phyloP scores from a whole-genome alignment of 192 early-diverging fungal genomes.

The Geranomyces michiganensis region DNA sequence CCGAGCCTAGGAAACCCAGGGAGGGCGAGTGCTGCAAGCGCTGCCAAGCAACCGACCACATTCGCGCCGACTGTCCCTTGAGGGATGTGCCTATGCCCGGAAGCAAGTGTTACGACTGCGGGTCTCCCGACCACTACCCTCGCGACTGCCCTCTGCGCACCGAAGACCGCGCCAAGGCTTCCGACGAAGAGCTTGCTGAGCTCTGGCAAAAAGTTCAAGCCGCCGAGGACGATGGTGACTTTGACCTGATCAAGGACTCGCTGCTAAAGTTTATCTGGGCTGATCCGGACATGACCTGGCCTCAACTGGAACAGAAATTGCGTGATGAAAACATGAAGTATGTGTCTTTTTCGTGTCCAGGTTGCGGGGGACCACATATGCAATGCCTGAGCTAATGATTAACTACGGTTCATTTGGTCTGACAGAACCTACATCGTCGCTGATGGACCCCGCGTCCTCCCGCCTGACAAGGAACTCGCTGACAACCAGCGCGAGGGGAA shows the following conservation, averaged over 20 bases:
- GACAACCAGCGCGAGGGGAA: constrained; percentile 17
- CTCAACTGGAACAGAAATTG: constrained; percentile 7
- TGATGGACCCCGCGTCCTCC: constrained; percentile 17
- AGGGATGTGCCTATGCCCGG: constrained; percentile 18
- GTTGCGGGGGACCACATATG: no score
- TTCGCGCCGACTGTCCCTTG: constrained; percentile 7
- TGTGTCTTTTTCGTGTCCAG: background rate
- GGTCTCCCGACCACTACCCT: constrained; percentile 13
- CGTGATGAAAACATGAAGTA: constrained; percentile 13
- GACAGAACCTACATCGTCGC: constrained; percentile 23
- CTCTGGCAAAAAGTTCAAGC: constrained; percentile 4
- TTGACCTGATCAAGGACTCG: constrained; percentile 24
- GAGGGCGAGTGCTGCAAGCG: constrained; percentile 17
- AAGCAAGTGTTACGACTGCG: constrained; percentile 19
- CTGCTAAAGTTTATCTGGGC: constrained; percentile 1
- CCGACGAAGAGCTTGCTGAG: background rate
- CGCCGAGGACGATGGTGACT: constrained; percentile 15
- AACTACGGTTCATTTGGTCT: no score
- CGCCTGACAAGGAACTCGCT: constrained; percentile 26
- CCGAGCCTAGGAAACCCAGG: constrained; percentile 16
- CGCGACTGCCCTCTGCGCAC: constrained; percentile 11
- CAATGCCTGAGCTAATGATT: no score
- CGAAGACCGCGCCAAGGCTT: background rate
- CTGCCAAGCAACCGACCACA: background rate
- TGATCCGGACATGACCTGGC: constrained; percentile 20